phyloP scores from a whole-genome alignment of 2,329 filamentous ascomycete genomes.

The Claviceps lovelessii region DNA sequence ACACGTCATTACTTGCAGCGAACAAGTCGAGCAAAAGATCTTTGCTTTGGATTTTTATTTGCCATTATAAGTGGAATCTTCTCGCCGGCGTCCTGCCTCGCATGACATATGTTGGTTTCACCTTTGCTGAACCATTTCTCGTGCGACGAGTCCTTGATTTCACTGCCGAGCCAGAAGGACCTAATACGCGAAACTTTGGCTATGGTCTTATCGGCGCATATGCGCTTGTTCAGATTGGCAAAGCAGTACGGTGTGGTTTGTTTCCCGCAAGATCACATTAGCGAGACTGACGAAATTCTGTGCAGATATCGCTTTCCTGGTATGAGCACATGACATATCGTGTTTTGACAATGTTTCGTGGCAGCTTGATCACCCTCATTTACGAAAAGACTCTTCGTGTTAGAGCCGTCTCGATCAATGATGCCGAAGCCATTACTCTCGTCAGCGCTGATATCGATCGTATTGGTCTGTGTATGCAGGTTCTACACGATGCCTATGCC shows the following conservation, averaged over 20 bases:
- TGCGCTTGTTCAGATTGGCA: slow-evolving; percentile 24
- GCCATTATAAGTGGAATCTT: slow-evolving; percentile 15
- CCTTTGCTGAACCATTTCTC: slow-evolving; percentile 29
- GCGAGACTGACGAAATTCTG: slow-evolving; percentile 12
- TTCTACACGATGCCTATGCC: slow-evolving; percentile 22
- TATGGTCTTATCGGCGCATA: slow-evolving; percentile 26
- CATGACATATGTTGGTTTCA: slow-evolving; percentile 22
- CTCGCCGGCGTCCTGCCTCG: slow-evolving; percentile 21
- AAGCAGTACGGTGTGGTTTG: slow-evolving; percentile 19
- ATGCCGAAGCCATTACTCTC: slow-evolving; percentile 23
- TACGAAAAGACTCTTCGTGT: slow-evolving; percentile 28
- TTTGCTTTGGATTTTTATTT: slow-evolving; percentile 11
- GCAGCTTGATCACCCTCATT: slow-evolving; percentile 27
- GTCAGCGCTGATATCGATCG: slow-evolving; percentile 30
- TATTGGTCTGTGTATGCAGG: slow-evolving; percentile 13
- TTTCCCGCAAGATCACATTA: slow-evolving; percentile 12
- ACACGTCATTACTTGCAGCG: slow-evolving; percentile 2
- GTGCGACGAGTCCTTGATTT: slow-evolving; percentile 21
- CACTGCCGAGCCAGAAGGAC: slow-evolving; percentile 11
- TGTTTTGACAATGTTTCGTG: slow-evolving; percentile 20
- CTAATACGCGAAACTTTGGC: slow-evolving; percentile 15
- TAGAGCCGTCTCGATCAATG: slow-evolving; percentile 12
- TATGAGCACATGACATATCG: slow-evolving; percentile 20
- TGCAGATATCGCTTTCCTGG: background rate
- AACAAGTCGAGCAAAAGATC: slow-evolving; percentile 11